Evolutionary conservation across 1,139 yeast genomes (phyloP).

Genomic region (Magnusiomyces fungicola): DNA sequence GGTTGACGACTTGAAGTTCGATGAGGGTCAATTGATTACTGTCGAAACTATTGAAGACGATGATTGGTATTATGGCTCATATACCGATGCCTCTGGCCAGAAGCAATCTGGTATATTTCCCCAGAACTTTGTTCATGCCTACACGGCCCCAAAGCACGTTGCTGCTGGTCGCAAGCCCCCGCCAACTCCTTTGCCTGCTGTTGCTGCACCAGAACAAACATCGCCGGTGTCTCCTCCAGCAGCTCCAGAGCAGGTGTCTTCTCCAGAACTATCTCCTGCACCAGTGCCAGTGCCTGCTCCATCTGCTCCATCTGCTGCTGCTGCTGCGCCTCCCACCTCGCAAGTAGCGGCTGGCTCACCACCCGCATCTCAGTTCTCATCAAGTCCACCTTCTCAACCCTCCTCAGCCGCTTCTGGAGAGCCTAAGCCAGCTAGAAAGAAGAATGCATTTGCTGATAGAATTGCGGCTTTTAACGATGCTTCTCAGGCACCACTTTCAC

Average conservation of each 20-base stretch:
- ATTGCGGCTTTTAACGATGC: constrained; percentile 40
- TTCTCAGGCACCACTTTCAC: constrained; percentile 36
- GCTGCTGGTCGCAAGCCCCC: constrained; percentile 19
- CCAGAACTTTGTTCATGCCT: constrained; percentile 61
- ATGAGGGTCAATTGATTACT: constrained; percentile 57
- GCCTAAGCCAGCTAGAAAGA: constrained; percentile 16
- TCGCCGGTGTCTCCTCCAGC: constrained; percentile 17
- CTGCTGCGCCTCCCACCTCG: not conserved
- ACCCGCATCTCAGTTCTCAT: constrained; percentile 5
- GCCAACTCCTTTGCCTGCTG: constrained; percentile 11
- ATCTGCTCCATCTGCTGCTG: constrained; percentile 9
- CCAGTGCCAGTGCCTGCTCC: constrained; percentile 7
- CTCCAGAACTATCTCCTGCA: constrained; percentile 13
- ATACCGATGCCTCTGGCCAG: constrained; percentile 38
- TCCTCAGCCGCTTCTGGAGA: constrained; percentile 14
- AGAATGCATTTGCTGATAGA: constrained; percentile 35
- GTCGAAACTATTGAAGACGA: constrained; percentile 78
- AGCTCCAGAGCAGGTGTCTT: constrained; percentile 14
- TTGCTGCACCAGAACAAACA: constrained; percentile 8
- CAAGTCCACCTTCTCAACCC: constrained; percentile 10
- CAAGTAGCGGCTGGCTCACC: not conserved
- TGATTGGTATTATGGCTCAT: constrained; percentile 82
- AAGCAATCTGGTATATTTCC: constrained; percentile 74
- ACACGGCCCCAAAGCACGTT: constrained; percentile 16
- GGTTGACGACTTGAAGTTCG: constrained; percentile 75